Evolutionary conservation across 2,329 filamentous ascomycete genomes (phyloP), one percentile per base, ranked within the genome.

Genomic region (Cryphonectria naterciae): DNA sequence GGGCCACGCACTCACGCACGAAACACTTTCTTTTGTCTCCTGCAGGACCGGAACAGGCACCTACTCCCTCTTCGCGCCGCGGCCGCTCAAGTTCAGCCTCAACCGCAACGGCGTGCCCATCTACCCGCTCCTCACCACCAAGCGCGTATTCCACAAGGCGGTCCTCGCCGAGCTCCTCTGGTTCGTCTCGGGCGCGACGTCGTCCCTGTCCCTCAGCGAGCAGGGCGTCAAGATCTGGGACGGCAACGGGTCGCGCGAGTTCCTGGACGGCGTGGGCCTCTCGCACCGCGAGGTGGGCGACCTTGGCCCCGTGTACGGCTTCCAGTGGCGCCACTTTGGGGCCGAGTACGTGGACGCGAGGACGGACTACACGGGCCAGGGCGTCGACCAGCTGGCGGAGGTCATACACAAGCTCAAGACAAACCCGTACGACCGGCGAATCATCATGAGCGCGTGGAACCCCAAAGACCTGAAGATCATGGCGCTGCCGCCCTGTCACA

Each of bases 251-350:
- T 94, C 91, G 63, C 93, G 96, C 76, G 92, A 91, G 77, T 98
- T 92, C 80, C 92, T 99, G 52, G 95, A 99, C 83, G 91, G 86
- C 73, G 88, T 96, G 1, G 95, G 95, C 0, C 87, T 98, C 8
- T 85, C 86, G 0, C 90, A 97, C 79, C 93, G 95, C 72, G 93
- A 89, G 67, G 92, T 91, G 28, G 96, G 96, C 74, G 96, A 99
- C 78, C 86, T 99, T 0, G 96, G 96, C 0, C 96, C 96, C 41
- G 95, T 98, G 0, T 99, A 99, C 79, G 96, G 96, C 1, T 99
- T 99, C 83, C 96, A 99, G 82, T 99, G 96, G 96, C 92, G 96
- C 3, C 95, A 98, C 82, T 99, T 99, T 77, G 96, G 96, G 66
- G 96, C 96, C 5, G 90, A 94, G 73, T 99, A 99, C 80, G 84